These are phyloP conservation scores for Trichocladium antarcticum DNA, from an alignment of 495 filamentous ascomycete genomes.

Conservation along the genomic window DNA sequence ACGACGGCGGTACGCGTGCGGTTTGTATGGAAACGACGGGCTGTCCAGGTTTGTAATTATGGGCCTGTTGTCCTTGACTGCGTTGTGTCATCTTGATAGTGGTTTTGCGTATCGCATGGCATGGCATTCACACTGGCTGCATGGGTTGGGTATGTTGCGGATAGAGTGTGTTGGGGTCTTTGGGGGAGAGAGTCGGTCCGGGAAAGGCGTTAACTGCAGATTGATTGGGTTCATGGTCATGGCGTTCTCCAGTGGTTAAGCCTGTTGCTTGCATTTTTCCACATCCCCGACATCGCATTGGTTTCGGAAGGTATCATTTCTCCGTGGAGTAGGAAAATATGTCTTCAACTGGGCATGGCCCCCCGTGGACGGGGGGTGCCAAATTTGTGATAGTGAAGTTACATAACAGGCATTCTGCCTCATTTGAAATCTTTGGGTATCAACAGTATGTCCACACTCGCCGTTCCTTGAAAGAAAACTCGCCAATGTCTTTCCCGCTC, in stretches of 20 bases:
- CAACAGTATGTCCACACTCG: not conserved
- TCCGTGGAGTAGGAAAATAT: too few species aligned
- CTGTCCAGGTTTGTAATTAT: not conserved
- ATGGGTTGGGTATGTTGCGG: not conserved
- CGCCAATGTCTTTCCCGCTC: not conserved
- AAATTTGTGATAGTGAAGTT: too few species aligned
- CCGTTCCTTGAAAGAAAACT: not conserved
- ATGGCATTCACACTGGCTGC: conserved; percentile 1
- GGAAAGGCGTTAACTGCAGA: not conserved
- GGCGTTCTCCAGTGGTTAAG: not conserved
- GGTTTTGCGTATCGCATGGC: not conserved
- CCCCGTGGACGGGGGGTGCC: too few species aligned
- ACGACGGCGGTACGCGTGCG: not conserved
- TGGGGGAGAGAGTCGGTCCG: not conserved
- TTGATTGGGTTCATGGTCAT: not conserved
- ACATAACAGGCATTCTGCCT: not conserved
- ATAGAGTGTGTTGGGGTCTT: not conserved
- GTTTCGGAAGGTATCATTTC: too few species aligned
- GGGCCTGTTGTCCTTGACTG: not conserved
- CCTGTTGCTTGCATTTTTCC: not conserved
- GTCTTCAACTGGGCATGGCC: too few species aligned
- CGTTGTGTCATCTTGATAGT: not conserved
- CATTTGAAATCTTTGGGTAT: not conserved
- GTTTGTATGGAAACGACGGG: not conserved
- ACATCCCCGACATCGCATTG: too few species aligned